A percentile compares a stretch with the other conserved stretches of the same genome.
Conservation (phyloP, 2,329 filamentous ascomycete species). For the Botrytis pseudocinerea region DNA sequence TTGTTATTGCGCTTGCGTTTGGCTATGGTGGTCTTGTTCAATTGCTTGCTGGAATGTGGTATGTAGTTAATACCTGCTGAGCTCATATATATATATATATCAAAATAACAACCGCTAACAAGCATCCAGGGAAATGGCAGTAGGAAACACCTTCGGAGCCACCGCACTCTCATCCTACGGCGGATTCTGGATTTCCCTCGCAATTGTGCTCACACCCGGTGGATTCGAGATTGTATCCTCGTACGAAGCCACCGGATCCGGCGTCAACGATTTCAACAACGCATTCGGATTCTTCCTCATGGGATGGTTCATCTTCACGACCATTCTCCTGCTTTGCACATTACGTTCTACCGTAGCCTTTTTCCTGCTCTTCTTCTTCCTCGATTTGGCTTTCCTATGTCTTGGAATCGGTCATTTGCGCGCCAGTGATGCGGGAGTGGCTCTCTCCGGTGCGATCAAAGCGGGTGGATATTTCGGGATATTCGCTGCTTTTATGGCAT, state of each 20-base stretch:
- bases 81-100: too few species aligned
- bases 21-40: constrained; percentile 69
- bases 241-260: constrained; percentile 37
- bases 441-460: constrained; percentile 54
- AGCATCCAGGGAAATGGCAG: constrained; percentile 57
- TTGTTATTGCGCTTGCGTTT: constrained; percentile 57
- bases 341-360: constrained; percentile 61
- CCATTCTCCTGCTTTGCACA: constrained; percentile 54
- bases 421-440: constrained; percentile 35
- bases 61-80: background rate
- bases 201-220: constrained; percentile 58
- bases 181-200: constrained; percentile 62
- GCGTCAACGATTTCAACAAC: constrained; percentile 44
- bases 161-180: constrained; percentile 63
- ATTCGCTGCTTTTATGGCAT: constrained; percentile 76
- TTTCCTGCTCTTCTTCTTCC: constrained; percentile 58
- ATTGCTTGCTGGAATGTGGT: constrained; percentile 66
- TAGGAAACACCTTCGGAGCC: constrained; percentile 64
- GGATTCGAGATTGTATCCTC: constrained; percentile 52
- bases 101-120: background rate
- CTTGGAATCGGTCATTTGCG: constrained; percentile 48
- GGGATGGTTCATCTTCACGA: constrained; percentile 66
- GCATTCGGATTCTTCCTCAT: constrained; percentile 59
- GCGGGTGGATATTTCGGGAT: constrained; percentile 80
- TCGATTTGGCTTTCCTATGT: constrained; percentile 58